phyloP scores from a whole-genome alignment of 139 green algal genomes.

The Chlorella sorokiniana region DNA sequence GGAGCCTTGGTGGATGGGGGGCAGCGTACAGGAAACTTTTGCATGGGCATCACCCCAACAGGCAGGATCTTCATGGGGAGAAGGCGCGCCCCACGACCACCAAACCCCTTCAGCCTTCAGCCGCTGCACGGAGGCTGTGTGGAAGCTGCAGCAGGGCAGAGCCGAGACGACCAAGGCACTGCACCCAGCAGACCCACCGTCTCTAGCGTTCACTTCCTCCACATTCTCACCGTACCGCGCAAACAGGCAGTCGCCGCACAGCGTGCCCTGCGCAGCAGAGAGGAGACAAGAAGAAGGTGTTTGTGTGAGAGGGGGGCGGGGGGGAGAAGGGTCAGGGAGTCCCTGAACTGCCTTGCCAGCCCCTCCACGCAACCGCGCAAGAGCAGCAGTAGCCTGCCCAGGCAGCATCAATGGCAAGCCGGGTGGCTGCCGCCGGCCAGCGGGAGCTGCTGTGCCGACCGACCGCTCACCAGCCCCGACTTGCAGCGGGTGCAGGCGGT shows the following conservation, averaged over 20 bases:
- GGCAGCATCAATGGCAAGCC: neutral
- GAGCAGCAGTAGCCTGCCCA: too few relatives aligned
- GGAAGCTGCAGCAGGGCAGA: too few relatives aligned
- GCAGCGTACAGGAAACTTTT: too few relatives aligned
- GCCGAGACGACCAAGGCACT: neutral
- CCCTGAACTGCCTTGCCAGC: too few relatives aligned
- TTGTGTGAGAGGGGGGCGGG: too few relatives aligned
- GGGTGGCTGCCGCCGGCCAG: neutral
- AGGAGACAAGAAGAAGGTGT: neutral
- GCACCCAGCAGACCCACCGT: neutral
- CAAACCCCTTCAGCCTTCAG: neutral
- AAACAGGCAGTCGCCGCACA: slow-evolving; percentile 84
- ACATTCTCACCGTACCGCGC: slow-evolving; percentile 78
- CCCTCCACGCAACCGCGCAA: too few relatives aligned
- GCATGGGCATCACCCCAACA: neutral
- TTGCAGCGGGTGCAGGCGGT: slow-evolving; percentile 41
- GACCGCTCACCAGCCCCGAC: slow-evolving; percentile 11
- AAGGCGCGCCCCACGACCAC: too few relatives aligned
- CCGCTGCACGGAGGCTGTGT: neutral
- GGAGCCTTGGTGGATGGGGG: too few relatives aligned
- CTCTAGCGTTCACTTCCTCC: slow-evolving; percentile 45
- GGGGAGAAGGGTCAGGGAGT: too few relatives aligned
- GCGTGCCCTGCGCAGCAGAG: slow-evolving; percentile 51
- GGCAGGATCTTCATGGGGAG: neutral
- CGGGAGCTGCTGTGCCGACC: neutral